Evolutionary conservation across 139 green algal genomes (phyloP), one percentile per base, ranked within the genome.

Genomic region (Chlamydomonas incerta): DNA sequence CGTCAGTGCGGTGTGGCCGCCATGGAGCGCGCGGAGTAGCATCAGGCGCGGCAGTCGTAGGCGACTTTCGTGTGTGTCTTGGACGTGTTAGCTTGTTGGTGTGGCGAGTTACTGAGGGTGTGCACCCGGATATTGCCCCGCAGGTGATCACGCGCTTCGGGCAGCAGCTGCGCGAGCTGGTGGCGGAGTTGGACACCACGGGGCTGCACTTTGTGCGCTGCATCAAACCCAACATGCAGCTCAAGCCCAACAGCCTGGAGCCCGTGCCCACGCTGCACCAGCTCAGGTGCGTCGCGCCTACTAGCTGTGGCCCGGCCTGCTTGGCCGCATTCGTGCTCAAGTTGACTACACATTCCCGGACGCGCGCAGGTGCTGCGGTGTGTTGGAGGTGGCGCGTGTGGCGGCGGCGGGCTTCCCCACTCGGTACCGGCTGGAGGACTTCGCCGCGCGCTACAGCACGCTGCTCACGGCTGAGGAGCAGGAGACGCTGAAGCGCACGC

Each of bases 161-260:
- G 1, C 90, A 90, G 41, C 96, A 98, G 90, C 92, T 98, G 46
- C 85, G 89, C 21, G 94, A 95, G 82, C 90, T 98, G 23, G 89
- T 98, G 15, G 35, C 76, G 1, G 88, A 90, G 65, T 93, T 98
- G 58, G 94, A 96, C 88, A 91, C 93, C 34, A 95, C 93, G 26
- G 93, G 94, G 28, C 95, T 98, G 74, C 97, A 99, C 92, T 99
- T 99, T 89, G 95, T 99, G 70, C 95, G 97, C 84, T 99, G 97
- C 93, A 97, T 99, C 90, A 99, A 99, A 93, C 97, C 97, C 60
- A 99, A 99, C 74, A 73, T 80, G 23, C 34, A 80, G 65, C 92
- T 96, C 46, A 70, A 77, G 50, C 90, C 97, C 13, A 83, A 85
- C 58, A 83, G 23, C 2, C 98, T 98, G 87, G 93, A 98, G 37